phyloP scores from a whole-genome alignment of 495 filamentous ascomycete species.

The Ascobolus immersus region DNA sequence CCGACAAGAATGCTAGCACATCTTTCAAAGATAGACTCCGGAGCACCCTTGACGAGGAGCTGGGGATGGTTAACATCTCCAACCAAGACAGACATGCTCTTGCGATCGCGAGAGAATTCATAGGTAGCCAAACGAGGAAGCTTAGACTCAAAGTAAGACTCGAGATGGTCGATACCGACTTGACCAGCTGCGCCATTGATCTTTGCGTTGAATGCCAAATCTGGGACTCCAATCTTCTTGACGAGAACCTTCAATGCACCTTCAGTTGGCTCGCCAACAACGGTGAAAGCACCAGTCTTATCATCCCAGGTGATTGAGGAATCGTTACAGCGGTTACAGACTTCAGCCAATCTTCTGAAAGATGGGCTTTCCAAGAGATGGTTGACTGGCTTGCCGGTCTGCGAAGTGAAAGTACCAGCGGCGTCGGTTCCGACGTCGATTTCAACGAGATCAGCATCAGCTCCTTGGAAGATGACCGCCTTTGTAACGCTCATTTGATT shows the following conservation, averaged over 20 bases:
- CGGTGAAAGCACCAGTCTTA: conserved; percentile 44
- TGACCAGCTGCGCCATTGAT: conserved; percentile 23
- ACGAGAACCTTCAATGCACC: conserved; percentile 73
- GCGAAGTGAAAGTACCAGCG: conserved; percentile 29
- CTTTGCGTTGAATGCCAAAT: conserved; percentile 27
- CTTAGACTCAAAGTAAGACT: conserved; percentile 57
- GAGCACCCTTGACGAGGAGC: conserved; percentile 89
- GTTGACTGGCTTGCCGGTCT: conserved; percentile 42
- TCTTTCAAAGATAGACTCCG: conserved; percentile 76
- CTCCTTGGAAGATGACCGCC: conserved; percentile 52
- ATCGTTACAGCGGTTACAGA: conserved; percentile 78
- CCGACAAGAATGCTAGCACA: conserved; percentile 62
- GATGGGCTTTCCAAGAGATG: conserved; percentile 54
- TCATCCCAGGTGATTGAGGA: conserved; percentile 59
- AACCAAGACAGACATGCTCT: conserved; percentile 96
- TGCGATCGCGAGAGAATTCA: conserved; percentile 92
- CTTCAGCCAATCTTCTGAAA: conserved; percentile 55
- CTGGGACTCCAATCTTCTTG: conserved; percentile 70
- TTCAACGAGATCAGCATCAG: conserved; percentile 56
- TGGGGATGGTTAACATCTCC: conserved; percentile 39
- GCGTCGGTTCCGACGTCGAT: conserved; percentile 71
- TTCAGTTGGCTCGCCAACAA: conserved; percentile 88
- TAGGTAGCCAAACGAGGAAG: conserved; percentile 59
- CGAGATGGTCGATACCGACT: conserved; percentile 48
- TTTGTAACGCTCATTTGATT: conserved; percentile 99